Evolutionary conservation across 2,329 filamentous ascomycete species (phyloP), one percentile per base, ranked within the genome.

Genomic region (Cephalotrichum gorgonifer): DNA sequence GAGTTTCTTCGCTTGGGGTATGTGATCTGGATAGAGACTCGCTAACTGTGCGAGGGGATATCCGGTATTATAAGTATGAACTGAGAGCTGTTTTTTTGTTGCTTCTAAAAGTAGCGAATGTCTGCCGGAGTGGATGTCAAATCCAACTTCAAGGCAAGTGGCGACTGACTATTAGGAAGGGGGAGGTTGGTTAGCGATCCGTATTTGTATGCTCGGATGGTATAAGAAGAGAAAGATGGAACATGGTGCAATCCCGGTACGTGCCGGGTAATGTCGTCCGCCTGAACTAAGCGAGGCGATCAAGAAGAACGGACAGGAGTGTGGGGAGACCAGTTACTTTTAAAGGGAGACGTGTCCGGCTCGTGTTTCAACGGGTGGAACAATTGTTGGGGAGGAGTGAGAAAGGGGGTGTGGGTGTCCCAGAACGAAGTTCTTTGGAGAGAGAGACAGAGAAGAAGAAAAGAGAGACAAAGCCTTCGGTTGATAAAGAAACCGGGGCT

Each of bases 181-280:
- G n/a, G n/a, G n/a, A n/a, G n/a, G n/a, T n/a, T n/a, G n/a, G n/a
- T n/a, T n/a, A n/a, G n/a, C n/a, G n/a, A n/a, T n/a, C n/a, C n/a
- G n/a, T 33, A 33, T 15, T 33, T 33, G 30, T 33, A 43, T 43
- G 27, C 12, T 22, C 15, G 20, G 30, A 30, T 30, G 20, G 31
- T 23, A 47, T 39, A 26, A 39, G n/a, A n/a, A n/a, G 7, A 39
- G 17, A 39, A 39, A 39, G 17, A 39, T 22, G 35, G 35, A 39
- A 39, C 35, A 39, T n/a, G 35, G n/a, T n/a, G 35, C 30, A 31
- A 11, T 42, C 35, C 22, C 33, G n/a, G n/a, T n/a, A n/a, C n/a
- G 25, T 30, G 46, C 35, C 46, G 35, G 46, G 35, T 43, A 48
- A 48, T 48, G 46, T 48, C 35, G 9, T 39, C 22, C 39, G 46